These are phyloP conservation scores for Lactarius quietus DNA, from an alignment of 768 basidiomycete species.

Conservation along the genomic window DNA sequence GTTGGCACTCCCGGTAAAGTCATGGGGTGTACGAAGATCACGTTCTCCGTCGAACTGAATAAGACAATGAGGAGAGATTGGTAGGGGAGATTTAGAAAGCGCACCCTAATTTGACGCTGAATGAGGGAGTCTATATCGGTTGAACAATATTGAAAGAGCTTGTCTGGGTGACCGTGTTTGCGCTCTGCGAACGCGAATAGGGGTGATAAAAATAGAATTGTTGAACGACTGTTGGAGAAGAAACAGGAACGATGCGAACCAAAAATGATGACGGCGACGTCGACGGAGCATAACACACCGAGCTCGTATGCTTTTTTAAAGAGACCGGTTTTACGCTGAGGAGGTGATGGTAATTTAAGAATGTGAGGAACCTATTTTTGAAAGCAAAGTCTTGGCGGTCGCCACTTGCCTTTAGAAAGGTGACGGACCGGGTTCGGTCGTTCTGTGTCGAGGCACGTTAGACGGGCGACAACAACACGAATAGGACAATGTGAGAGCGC, in stretches of 20 bases:
- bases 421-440: constrained; percentile 88
- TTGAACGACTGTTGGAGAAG: constrained; percentile 7
- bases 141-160: constrained; percentile 81
- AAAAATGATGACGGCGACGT: constrained; percentile 86
- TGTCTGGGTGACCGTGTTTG: constrained; percentile 72
- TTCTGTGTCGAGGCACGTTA: constrained; percentile 56
- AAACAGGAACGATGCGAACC: constrained; percentile 42
- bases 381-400: constrained; percentile 30
- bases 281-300: constrained; percentile 85
- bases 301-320: constrained; percentile 92
- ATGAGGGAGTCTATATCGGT: constrained; percentile 66
- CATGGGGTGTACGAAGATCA: constrained; percentile 47
- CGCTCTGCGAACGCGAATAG: constrained; percentile 48
- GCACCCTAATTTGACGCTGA: constrained; percentile 58
- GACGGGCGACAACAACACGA: constrained; percentile 27
- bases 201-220: constrained; percentile 42
- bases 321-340: constrained; percentile 81
- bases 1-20: constrained; percentile 40
- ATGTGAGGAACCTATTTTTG: constrained; percentile 39
- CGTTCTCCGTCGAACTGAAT: constrained; percentile 49
- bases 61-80: neutral
- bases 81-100: constrained; percentile 16
- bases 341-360: constrained; percentile 50
- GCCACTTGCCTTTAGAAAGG: constrained; percentile 75
- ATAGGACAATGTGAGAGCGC: constrained; percentile 28